These are phyloP conservation scores for Dactylellina leptospora DNA, from an alignment of 2,329 filamentous ascomycete species.

Conservation along the genomic window DNA sequence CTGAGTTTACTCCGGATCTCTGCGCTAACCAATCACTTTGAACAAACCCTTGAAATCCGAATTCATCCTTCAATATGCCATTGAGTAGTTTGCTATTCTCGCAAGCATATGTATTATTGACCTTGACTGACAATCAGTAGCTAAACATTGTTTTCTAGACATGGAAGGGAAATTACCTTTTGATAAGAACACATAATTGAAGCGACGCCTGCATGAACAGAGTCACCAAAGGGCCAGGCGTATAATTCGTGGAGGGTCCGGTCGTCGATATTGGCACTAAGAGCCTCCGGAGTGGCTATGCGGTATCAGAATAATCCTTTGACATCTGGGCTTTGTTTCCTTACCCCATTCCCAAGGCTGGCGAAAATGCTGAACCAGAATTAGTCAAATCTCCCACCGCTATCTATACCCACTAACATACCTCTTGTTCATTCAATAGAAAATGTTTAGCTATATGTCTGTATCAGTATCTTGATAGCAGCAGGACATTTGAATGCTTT, in stretches of 20 bases:
- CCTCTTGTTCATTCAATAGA: conserved; percentile 36
- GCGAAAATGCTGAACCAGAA: conserved; percentile 12
- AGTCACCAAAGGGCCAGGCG: conserved; percentile 84
- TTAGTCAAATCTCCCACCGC: neutral
- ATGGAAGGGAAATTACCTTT: conserved; percentile 58
- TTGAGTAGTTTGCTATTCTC: conserved; percentile 84
- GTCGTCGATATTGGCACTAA: conserved; percentile 73
- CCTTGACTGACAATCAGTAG: conserved; percentile 57
- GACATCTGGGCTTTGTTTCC: neutral
- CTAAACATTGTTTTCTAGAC: neutral
- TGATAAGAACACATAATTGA: conserved; percentile 87
- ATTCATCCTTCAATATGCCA: conserved; percentile 81
- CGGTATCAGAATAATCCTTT: neutral
- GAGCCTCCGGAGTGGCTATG: conserved; percentile 15
- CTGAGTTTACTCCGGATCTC: conserved; percentile 72
- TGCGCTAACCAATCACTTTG: conserved; percentile 90
- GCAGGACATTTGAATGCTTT: too few species aligned
- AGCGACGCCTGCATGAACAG: conserved; percentile 78
- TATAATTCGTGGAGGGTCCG: conserved; percentile 80
- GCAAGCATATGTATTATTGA: conserved; percentile 76
- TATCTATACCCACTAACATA: neutral
- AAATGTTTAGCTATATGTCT: conserved; percentile 35
- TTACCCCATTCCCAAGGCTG: conserved; percentile 41
- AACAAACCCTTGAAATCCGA: conserved; percentile 86
- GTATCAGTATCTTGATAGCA: too few species aligned